A percentile compares a stretch with the other conserved stretches of the same genome.
phyloP scores from a whole-genome alignment of 768 basidiomycete genomes.

The Neoboletus brunneissimus region DNA sequence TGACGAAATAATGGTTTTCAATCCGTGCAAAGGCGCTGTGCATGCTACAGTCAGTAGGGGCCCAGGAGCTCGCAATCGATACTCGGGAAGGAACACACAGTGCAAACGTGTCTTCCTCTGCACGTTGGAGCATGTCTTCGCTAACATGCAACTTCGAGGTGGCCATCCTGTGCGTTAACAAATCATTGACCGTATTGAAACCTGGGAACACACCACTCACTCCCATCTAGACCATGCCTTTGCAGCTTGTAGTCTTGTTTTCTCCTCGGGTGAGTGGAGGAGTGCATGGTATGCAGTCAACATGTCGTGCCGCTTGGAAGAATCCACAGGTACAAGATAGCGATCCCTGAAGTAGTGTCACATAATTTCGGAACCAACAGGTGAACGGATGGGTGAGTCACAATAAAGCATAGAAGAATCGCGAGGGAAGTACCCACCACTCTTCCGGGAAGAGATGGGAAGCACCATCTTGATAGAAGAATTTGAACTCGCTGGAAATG shows the following conservation, averaged over 20 bases:
- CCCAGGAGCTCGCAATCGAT: conserved; percentile 3
- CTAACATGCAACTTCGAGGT: conserved; percentile 76
- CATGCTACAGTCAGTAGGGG: conserved; percentile 1
- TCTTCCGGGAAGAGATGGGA: conserved; percentile 85
- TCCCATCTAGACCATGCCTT: conserved; percentile 92
- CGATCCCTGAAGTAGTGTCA: conserved; percentile 59
- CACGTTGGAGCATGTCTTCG: conserved; percentile 61
- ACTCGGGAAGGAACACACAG: conserved; percentile 45
- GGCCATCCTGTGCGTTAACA: conserved; percentile 56
- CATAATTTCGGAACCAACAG: not conserved
- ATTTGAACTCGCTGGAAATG: conserved; percentile 63
- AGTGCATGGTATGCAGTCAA: conserved; percentile 81
- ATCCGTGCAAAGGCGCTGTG: conserved; percentile 80
- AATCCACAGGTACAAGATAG: conserved; percentile 77
- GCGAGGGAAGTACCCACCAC: conserved; percentile 49
- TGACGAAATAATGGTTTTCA: conserved; percentile 90
- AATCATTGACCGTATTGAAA: not conserved
- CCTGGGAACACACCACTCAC: conserved; percentile 44
- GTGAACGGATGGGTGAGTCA: not conserved
- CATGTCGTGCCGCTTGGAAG: conserved; percentile 74
- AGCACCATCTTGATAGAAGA: conserved; percentile 90
- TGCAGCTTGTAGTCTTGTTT: conserved; percentile 63
- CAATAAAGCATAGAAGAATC: not conserved
- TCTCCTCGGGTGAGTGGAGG: conserved; percentile 69
- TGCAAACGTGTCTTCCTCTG: conserved; percentile 71